Percentiles rank a stretch among this genome's conserved stretches.
Evolutionary conservation across 2,329 filamentous ascomycete species (phyloP).

Genomic region (Metarhizium album): DNA sequence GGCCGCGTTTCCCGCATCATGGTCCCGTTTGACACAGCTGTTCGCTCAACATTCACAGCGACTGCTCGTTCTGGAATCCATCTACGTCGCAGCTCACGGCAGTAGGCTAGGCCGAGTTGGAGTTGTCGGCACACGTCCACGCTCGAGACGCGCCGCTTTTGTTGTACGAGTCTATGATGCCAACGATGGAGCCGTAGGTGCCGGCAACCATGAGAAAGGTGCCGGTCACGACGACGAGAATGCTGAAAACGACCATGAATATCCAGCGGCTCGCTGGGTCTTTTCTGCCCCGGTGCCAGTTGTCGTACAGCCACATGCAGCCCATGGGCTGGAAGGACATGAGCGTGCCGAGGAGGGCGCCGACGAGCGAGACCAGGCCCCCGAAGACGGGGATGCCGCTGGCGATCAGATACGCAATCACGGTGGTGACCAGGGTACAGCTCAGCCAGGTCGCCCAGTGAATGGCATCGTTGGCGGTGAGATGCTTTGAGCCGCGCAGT

Average conservation of each 20-base stretch:
- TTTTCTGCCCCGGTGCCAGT: conserved; percentile 11
- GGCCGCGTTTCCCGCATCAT: no score
- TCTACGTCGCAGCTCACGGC: not conserved
- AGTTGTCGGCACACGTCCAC: conserved; percentile 34
- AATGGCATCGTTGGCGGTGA: conserved; percentile 14
- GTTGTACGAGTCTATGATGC: conserved; percentile 22
- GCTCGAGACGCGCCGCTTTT: conserved; percentile 23
- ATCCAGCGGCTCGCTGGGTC: not conserved
- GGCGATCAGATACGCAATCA: conserved; percentile 15
- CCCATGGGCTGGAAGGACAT: conserved; percentile 20
- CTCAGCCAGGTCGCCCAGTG: conserved; percentile 22
- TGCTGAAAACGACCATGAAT: conserved; percentile 8
- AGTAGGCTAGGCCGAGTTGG: conserved; percentile 14
- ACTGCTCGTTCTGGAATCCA: no score
- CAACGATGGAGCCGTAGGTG: conserved; percentile 31
- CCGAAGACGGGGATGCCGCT: conserved; percentile 18
- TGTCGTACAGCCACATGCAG: conserved; percentile 19
- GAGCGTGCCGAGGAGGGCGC: conserved; percentile 18
- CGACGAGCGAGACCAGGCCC: conserved; percentile 19
- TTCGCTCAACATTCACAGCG: no score
- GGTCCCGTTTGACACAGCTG: no score
- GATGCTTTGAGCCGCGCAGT: conserved; percentile 18
- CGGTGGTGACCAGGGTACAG: conserved; percentile 10
- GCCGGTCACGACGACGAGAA: conserved; percentile 6
- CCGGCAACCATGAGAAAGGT: conserved; percentile 32